phyloP scores from a whole-genome alignment of 257 asterid genomes.

The Paulownia fortunei region DNA sequence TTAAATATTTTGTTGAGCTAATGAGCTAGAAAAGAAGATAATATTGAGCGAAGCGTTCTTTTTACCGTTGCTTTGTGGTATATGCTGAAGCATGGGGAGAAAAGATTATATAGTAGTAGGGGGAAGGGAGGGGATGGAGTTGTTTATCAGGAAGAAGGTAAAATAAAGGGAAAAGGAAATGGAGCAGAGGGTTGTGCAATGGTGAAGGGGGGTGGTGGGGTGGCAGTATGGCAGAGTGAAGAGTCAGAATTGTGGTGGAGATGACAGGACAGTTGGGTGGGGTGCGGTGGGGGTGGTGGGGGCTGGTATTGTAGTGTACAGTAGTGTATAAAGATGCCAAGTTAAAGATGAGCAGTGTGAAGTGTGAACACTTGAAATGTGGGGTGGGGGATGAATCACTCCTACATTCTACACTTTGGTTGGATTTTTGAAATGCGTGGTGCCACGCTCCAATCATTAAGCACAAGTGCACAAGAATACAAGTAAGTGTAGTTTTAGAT shows the following conservation, averaged over 20 bases:
- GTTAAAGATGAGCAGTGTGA: slow-evolving; percentile 44
- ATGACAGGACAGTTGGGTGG: slow-evolving; percentile 52
- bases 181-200: background rate
- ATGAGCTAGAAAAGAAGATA: too few species aligned
- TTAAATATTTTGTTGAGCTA: too few species aligned
- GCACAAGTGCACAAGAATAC: too few species aligned
- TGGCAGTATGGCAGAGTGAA: slow-evolving; percentile 34
- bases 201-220: slow-evolving; percentile 9
- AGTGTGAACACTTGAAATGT: too few species aligned
- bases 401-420: too few species aligned
- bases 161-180: background rate
- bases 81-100: background rate
- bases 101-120: slow-evolving; percentile 30
- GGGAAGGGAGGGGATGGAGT: background rate
- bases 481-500: too few species aligned
- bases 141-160: slow-evolving; percentile 14
- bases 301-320: slow-evolving; percentile 25
- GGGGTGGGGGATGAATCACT: too few species aligned
- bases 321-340: slow-evolving; percentile 51
- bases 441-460: too few species aligned
- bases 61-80: slow-evolving; percentile 15
- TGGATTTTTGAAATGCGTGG: too few species aligned
- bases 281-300: background rate
- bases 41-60: slow-evolving; percentile 26
- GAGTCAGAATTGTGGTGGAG: slow-evolving; percentile 68